Percentiles rank a stretch among this genome's conserved stretches.
Evolutionary conservation across 805 yeast genomes (phyloP).

Genomic region (Metschnikowia cerradonensis): DNA sequence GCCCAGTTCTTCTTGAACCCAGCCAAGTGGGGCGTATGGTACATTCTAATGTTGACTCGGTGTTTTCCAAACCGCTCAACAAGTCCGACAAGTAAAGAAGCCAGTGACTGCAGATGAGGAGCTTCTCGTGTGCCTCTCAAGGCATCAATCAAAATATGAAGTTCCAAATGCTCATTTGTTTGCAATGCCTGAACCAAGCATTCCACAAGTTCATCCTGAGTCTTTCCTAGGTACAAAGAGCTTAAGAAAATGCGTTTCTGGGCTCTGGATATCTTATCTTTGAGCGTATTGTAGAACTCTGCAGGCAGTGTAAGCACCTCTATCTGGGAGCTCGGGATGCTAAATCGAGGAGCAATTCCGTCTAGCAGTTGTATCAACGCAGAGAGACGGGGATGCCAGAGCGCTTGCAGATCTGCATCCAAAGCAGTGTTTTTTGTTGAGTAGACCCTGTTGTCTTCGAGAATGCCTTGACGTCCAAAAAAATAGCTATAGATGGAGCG

Average conservation of each 20-base stretch:
- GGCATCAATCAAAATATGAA: constrained; percentile 78
- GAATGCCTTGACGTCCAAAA: constrained; percentile 13
- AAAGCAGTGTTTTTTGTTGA: constrained; percentile 29
- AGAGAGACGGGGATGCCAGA: constrained; percentile 43
- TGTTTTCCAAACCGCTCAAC: constrained; percentile 58
- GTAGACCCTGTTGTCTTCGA: constrained; percentile 10
- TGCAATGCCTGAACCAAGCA: constrained; percentile 58
- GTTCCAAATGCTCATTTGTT: constrained; percentile 56
- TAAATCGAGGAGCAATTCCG: constrained; percentile 64
- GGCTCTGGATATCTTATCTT: constrained; percentile 58
- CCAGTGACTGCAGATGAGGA: constrained; percentile 67
- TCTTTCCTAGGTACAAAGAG: constrained; percentile 80
- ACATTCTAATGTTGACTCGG: constrained; percentile 77
- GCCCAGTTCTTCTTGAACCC: constrained; percentile 62
- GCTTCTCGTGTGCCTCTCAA: constrained; percentile 91
- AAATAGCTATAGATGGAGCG: constrained; percentile 18
- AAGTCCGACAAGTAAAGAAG: constrained; percentile 64
- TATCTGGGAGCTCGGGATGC: constrained; percentile 51
- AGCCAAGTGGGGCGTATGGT: constrained; percentile 80
- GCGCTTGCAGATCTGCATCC: constrained; percentile 16
- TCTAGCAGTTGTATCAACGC: constrained; percentile 53
- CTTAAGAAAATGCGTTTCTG: constrained; percentile 70
- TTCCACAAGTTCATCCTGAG: constrained; percentile 70
- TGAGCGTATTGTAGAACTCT: constrained; percentile 66
- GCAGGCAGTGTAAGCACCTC: constrained; percentile 61